A percentile compares a stretch with the other conserved stretches of the same genome.
phyloP scores from a whole-genome alignment of 2,329 filamentous ascomycete genomes.

The Tolypocladium album region DNA sequence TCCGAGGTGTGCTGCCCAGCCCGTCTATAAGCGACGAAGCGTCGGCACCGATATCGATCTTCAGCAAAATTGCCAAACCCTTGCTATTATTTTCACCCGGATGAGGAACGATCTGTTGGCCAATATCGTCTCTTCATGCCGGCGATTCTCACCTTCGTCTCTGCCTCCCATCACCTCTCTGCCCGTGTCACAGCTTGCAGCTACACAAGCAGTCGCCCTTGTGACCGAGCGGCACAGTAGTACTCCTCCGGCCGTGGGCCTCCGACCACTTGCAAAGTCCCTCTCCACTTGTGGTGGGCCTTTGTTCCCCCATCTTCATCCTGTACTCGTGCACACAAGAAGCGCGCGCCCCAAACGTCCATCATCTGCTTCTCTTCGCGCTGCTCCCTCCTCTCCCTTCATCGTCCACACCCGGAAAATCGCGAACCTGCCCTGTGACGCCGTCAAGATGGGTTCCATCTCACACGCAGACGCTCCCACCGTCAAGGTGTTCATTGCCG shows the following conservation, averaged over 20 bases:
- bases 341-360: background rate
- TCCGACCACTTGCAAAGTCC: background rate
- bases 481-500: slow-evolving; percentile 53
- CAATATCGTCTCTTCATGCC: background rate
- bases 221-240: background rate
- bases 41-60: background rate
- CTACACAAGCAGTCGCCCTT: background rate
- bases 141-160: background rate
- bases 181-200: background rate
- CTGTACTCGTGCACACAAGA: background rate
- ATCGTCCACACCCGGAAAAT: background rate
- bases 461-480: slow-evolving; percentile 16
- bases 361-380: background rate
- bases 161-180: background rate
- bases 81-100: background rate
- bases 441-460: slow-evolving; percentile 18
- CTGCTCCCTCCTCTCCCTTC: background rate
- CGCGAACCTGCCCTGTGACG: background rate
- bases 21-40: background rate
- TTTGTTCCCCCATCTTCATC: background rate
- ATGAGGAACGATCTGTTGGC: background rate
- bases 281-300: background rate
- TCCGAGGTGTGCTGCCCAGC: background rate
- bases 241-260: background rate
- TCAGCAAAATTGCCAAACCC: background rate